Evolutionary conservation across 208 protist species (phyloP), one percentile per base, ranked within the genome.

Genomic region (Sergeia podlipaevii): DNA sequence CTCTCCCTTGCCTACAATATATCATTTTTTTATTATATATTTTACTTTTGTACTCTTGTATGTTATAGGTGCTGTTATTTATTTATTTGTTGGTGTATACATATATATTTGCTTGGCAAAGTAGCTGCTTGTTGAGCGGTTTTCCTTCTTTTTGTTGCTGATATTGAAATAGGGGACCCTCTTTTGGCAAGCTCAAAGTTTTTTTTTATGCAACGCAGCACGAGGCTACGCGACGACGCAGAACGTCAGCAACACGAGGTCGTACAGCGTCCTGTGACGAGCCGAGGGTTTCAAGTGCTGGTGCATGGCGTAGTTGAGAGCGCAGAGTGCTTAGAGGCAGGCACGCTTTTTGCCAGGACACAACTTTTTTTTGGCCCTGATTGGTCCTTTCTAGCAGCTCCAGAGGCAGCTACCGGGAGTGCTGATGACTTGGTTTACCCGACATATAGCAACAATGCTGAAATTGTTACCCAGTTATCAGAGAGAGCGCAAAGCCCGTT

Each of bases 401-500:
- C 37, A 58, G 24, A 32, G n/a, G 29, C 21, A 7, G 28, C 24
- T 7, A 13, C 27, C 7, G 57, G 45, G 10, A 39, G 43, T 51
- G 60, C 48, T 38, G 49, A 47, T 26, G 49, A 74, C 58, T 18
- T 78, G 13, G 58, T 82, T 17, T 70, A 70, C 37, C 77, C 65
- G 26, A 88, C 63, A 32, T 85, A 74, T 50, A 78, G 64, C 65
- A 78, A 70, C 64, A 83, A 79, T 65, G 79, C 74, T 5, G 87
- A 94, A 60, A 70, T 91, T 39, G 67, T 91, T 38, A 94, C 87
- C 17, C 87, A 94, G 65, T 58, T 94, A 4, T 88, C 80, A 1
- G 72, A 77, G 21, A 56, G 69, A 34, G 65, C 77, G 4, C 64
- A 73, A 6, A 61, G 75, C 34, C 79, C 83, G 32, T 79, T 82